These are phyloP conservation scores for Metschnikowia henanensis DNA, from an alignment of 805 yeast species.

Conservation along the genomic window DNA sequence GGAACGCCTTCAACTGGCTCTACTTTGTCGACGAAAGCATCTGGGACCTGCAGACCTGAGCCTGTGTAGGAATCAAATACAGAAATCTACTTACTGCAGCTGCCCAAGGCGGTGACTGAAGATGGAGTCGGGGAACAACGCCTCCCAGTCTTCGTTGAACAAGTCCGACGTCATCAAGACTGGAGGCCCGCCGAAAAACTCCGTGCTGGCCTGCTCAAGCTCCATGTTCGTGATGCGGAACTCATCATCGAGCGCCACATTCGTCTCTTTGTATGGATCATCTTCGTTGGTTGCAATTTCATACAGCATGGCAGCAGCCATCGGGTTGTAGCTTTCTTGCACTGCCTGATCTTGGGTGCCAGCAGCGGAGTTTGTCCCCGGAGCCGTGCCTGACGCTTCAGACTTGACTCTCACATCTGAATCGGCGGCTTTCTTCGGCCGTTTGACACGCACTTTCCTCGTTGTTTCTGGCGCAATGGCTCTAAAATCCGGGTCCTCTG, in stretches of 20 bases:
- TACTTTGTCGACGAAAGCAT: constrained; percentile 80
- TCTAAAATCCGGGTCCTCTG: constrained; percentile 15
- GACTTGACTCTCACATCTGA: not conserved
- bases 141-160: constrained; percentile 50
- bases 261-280: not conserved
- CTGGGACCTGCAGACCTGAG: constrained; percentile 39
- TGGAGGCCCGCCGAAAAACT: constrained; percentile 53
- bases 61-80: not conserved
- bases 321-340: not conserved
- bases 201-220: constrained; percentile 25
- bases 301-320: constrained; percentile 1
- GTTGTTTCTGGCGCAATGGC: not conserved
- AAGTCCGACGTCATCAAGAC: constrained; percentile 51
- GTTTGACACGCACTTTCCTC: constrained; percentile 4
- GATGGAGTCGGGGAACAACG: constrained; percentile 47
- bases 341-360: not conserved
- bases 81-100: constrained; percentile 1
- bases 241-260: constrained; percentile 3
- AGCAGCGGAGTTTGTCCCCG: not conserved
- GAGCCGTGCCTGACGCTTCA: not conserved
- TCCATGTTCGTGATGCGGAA: constrained; percentile 6
- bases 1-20: constrained; percentile 88
- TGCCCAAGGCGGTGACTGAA: constrained; percentile 20
- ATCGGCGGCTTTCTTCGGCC: constrained; percentile 1
- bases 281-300: not conserved